Percentiles rank a stretch among this genome's conserved stretches.
phyloP scores from a whole-genome alignment of 495 filamentous ascomycete species.

The Bombardia bombarda region DNA sequence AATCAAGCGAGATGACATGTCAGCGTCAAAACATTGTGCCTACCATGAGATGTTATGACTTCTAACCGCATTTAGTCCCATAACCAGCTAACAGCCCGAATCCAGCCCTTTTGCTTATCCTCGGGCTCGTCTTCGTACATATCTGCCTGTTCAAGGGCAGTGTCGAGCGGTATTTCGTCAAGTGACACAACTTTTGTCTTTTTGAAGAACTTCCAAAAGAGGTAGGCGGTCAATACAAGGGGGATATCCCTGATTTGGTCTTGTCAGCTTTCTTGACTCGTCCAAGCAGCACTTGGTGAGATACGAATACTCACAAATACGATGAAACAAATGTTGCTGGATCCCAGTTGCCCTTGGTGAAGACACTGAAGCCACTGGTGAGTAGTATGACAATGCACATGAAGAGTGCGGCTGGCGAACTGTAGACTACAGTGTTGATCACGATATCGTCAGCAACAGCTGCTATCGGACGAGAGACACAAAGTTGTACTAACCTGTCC shows the following conservation, averaged over 20 bases:
- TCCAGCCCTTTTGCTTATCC: conserved; percentile 18
- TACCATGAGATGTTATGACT: not conserved
- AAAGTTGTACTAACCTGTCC: conserved; percentile 28
- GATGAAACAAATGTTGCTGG: conserved; percentile 38
- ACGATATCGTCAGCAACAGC: not conserved
- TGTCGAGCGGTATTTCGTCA: conserved; percentile 41
- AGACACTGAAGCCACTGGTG: conserved; percentile 39
- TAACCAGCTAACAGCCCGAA: conserved; percentile 29
- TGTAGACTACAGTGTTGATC: conserved; percentile 16
- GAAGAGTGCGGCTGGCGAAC: conserved; percentile 29
- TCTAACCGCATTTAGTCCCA: conserved; percentile 23
- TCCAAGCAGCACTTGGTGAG: too few relatives aligned
- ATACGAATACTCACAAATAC: conserved; percentile 41
- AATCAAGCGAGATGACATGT: too few relatives aligned
- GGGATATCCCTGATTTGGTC: conserved; percentile 40
- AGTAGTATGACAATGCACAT: conserved; percentile 40
- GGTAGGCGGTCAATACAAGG: conserved; percentile 41
- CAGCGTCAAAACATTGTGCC: too few relatives aligned
- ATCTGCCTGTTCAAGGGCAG: conserved; percentile 29
- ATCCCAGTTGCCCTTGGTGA: conserved; percentile 41
- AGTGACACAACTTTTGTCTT: conserved; percentile 46
- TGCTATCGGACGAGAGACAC: too few relatives aligned
- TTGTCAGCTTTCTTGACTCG: too few relatives aligned
- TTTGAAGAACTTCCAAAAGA: conserved; percentile 47
- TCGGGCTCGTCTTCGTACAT: conserved; percentile 23